Conservation (phyloP, 1,284 basidiomycete species). For the Trametes pubescens region DNA sequence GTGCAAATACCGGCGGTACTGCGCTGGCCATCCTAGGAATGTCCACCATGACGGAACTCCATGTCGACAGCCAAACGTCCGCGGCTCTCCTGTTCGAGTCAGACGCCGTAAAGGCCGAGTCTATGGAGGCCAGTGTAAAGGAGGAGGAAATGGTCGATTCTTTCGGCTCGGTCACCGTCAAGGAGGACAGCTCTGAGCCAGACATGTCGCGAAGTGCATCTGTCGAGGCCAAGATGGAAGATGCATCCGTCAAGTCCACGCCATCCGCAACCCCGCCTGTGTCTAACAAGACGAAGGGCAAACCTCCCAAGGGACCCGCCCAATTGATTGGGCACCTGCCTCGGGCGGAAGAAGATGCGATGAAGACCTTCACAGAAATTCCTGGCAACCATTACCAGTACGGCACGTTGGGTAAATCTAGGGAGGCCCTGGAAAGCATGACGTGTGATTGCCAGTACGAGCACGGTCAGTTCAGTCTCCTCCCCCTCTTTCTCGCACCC, state of each 20-base stretch:
- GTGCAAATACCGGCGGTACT: neutral
- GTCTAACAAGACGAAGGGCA: constrained; percentile 40
- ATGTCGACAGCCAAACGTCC: constrained; percentile 15
- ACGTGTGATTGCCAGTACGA: constrained; percentile 91
- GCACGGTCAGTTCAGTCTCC: constrained; percentile 67
- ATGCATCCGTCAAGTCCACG: constrained; percentile 33
- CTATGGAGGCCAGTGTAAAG: constrained; percentile 24
- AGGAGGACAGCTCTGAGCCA: constrained; percentile 37
- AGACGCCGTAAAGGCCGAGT: constrained; percentile 28
- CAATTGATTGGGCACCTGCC: constrained; percentile 85
- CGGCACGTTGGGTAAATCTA: constrained; percentile 85
- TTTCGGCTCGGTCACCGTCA: constrained; percentile 19
- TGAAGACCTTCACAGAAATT: constrained; percentile 80
- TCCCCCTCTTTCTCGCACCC: constrained; percentile 24
- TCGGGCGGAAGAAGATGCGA: constrained; percentile 76
- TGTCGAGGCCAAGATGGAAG: constrained; percentile 32
- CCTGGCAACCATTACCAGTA: constrained; percentile 88
- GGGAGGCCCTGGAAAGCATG: constrained; percentile 92
- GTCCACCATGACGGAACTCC: constrained; percentile 32
- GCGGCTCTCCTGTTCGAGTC: constrained; percentile 31
- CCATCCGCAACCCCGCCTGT: constrained; percentile 43
- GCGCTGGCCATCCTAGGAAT: constrained; percentile 6
- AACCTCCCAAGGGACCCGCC: constrained; percentile 44
- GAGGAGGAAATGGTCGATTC: constrained; percentile 28
- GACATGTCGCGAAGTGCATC: constrained; percentile 40